Percentiles rank a stretch among this genome's conserved stretches.
These are phyloP conservation scores for Mycena citricolor DNA, from an alignment of 1,284 basidiomycete genomes.

Conservation along the genomic window DNA sequence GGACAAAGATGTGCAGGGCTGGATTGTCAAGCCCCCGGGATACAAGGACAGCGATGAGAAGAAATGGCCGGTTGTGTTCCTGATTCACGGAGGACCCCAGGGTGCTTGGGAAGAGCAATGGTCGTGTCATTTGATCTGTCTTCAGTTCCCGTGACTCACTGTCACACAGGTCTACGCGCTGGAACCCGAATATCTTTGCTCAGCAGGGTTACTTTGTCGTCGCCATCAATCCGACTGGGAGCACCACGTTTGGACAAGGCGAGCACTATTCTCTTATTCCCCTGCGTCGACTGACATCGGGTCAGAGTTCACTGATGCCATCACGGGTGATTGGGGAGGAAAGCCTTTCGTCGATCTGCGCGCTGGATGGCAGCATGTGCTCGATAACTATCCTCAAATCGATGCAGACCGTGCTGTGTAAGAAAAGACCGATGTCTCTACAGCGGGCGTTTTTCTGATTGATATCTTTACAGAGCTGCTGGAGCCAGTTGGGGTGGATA, in stretches of 20 bases:
- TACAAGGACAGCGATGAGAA: slow-evolving; percentile 65
- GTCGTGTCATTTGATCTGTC: too few species aligned
- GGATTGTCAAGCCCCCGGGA: slow-evolving; percentile 76
- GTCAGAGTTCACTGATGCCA: slow-evolving; percentile 78
- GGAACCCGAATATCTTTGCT: slow-evolving; percentile 85
- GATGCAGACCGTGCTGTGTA: slow-evolving; percentile 77
- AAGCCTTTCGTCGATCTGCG: slow-evolving; percentile 82
- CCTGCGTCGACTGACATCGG: background rate
- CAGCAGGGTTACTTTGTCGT: slow-evolving; percentile 85
- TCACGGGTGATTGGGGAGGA: slow-evolving; percentile 81
- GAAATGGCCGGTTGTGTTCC: slow-evolving; percentile 72
- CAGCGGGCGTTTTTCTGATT: too few species aligned
- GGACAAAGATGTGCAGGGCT: slow-evolving; percentile 76
- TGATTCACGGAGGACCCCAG: slow-evolving; percentile 84
- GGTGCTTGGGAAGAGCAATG: slow-evolving; percentile 82
- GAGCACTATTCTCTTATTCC: slow-evolving; percentile 14
- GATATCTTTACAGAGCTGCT: too few species aligned
- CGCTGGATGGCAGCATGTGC: slow-evolving; percentile 72
- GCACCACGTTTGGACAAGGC: slow-evolving; percentile 87
- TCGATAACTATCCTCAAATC: slow-evolving; percentile 78
- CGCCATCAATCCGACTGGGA: slow-evolving; percentile 87
- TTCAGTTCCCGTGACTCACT: too few species aligned
- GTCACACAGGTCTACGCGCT: slow-evolving; percentile 54
- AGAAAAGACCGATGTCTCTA: too few species aligned
- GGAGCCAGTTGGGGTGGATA: slow-evolving; percentile 84